Percentiles rank a stretch among this genome's conserved stretches.
These are phyloP conservation scores for Paramecium biaurelia DNA, from an alignment of 73 alveolate genomes.

Conservation along the genomic window DNA sequence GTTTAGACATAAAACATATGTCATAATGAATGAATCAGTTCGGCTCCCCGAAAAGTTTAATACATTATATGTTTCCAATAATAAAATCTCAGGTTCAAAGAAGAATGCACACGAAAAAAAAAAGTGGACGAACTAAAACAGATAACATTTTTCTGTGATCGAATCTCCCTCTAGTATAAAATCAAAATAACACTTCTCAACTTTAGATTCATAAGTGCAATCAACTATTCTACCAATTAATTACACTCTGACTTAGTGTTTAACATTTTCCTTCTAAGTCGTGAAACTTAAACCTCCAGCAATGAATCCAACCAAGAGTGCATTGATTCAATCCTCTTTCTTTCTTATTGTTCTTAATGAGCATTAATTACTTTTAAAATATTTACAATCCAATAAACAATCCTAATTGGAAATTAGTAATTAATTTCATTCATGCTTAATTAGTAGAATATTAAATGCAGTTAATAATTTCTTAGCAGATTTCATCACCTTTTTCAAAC, in stretches of 20 bases:
- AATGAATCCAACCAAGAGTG: not conserved
- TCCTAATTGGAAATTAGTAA: not conserved
- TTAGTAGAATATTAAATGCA: not conserved
- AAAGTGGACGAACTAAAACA: no score
- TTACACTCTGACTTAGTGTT: conserved; percentile 4
- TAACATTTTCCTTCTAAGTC: not conserved
- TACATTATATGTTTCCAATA: not conserved
- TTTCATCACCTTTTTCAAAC: not conserved
- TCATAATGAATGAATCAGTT: conserved; percentile 10
- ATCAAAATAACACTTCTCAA: not conserved
- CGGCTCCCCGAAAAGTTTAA: not conserved
- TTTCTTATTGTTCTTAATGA: not conserved
- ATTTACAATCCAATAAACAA: not conserved
- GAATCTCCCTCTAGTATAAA: not conserved
- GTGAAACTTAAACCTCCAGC: conserved; percentile 20
- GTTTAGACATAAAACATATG: not conserved
- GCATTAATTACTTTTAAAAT: not conserved
- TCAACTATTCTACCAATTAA: conserved; percentile 41
- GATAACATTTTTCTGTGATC: conserved; percentile 13
- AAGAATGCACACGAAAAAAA: no score
- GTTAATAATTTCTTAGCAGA: not conserved
- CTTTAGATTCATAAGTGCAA: conserved; percentile 12
- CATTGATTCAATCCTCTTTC: not conserved
- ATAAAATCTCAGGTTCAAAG: not conserved
- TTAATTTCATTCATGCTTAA: not conserved